Evolutionary conservation across 2,329 filamentous ascomycete species (phyloP), one percentile per base, ranked within the genome.

Genomic region (Cytospora leucostoma): DNA sequence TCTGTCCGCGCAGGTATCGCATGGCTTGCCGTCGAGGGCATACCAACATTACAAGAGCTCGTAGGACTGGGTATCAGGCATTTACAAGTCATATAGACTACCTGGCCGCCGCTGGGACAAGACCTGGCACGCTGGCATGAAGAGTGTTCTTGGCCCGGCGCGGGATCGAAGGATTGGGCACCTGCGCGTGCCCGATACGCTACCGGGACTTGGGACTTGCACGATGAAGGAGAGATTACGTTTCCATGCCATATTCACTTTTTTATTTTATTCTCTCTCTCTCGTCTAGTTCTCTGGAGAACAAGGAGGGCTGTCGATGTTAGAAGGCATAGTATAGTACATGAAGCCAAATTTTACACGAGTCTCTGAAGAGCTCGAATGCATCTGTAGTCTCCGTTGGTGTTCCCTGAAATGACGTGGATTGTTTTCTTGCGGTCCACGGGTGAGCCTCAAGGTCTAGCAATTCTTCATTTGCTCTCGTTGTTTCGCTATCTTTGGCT

Each of bases 11-110:
- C 67, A 92, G 91, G 92, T 53, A 96, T 97, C 74, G 92, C 83
- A 58, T 93, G 88, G 87, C 79, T 96, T 65, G 90, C 91, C 2
- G 87, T 92, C 1, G 90, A 91, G 68, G 80, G 84, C n/a, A 88
- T 89, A 67, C 91, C 91, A 0, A 78, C 91, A 33, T 75, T 92
- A 49, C 93, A 95, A 72, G 85, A 92, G 72, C 67, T 85, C 53
- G 74, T 88, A 37, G 80, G 82, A 3, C 67, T 84, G 52, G 80
- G 80, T 34, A 78, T 79, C n/a, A 78, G 75, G 59, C 77, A 78
- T 63, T 68, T 77, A 15, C 65, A 69, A 47, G 40, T 68, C 44
- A 63, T 27, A 44, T 66, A 57, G 57, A 52, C 38, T 13, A 15
- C 33, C 13, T 38, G 34, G 12, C 1, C 13, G 8, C 27, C n/a